Conservation (phyloP, 2,329 filamentous ascomycete species). For the Penicillium sp. region DNA sequence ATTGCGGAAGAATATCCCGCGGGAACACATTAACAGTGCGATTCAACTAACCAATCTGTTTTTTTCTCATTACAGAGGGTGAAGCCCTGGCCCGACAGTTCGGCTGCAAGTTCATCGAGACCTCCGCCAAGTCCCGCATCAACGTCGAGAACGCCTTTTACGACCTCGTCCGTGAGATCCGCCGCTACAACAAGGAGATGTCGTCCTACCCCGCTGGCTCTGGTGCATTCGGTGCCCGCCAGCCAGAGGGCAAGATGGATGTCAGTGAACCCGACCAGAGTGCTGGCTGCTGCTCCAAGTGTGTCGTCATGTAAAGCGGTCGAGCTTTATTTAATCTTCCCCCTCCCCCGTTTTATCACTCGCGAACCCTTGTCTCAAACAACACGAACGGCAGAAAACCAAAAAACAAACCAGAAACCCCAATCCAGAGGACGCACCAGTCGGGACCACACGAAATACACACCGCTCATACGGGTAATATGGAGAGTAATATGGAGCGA, state of each 20-base stretch:
- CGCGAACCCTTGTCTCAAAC: neutral
- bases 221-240: constrained; percentile 60
- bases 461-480: constrained; percentile 9
- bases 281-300: constrained; percentile 78
- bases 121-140: constrained; percentile 94
- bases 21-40: no score
- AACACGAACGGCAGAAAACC: neutral
- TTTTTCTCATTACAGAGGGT: constrained; percentile 64
- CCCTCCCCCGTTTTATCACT: neutral
- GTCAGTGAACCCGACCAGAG: constrained; percentile 58
- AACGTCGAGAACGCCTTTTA: constrained; percentile 99
- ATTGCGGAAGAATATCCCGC: neutral
- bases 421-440: constrained; percentile 1
- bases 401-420: neutral
- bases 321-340: neutral
- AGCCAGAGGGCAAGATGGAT: constrained; percentile 69
- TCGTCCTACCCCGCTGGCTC: constrained; percentile 77
- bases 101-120: constrained; percentile 98
- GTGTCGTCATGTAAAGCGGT: constrained; percentile 69
- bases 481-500: neutral
- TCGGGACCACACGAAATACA: neutral
- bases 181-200: constrained; percentile 98
- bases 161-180: constrained; percentile 96
- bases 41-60: neutral
- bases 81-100: constrained; percentile 82